Base-by-base conservation (phyloP, 2,329 filamentous ascomycete species). In the Fusarium decemcellulare region DNA sequence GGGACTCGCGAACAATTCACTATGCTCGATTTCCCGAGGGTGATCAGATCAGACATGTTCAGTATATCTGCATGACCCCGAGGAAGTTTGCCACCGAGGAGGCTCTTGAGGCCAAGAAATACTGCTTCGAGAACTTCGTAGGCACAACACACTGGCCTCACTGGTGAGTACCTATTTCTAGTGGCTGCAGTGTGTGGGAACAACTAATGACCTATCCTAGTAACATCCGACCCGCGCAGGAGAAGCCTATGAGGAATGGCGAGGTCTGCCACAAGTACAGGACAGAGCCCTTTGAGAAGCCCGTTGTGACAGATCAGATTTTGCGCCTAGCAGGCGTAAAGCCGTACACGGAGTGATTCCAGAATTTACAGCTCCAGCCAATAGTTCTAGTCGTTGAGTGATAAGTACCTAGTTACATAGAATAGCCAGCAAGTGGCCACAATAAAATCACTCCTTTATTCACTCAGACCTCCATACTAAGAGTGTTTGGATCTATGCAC, bases 141-240 rank as follows among this genome's bases (percentile, higher is more conserved):
- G 81, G 80, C 9, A 83, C 81, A 0, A 83, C 81, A 0, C 82
- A 83, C 68, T 83, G 79, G 79, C 79, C 79, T 16, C 79, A 80
- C 59, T 78, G 55, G 55, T 58, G 34, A 10, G 55, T 56, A 9
- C 3, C 18, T 10, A 8, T 7, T 14, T 36, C 6, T 2, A 5
- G 32, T 11, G 32, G 1, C 2, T 2, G 1, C 7, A 8, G 23
- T 5, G 15, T 8, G 23, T 36, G 18, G 18, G 36, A 8, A 8
- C 11, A 7, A 8, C 47, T 50, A 23, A 50, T 8, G 9, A 34
- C 14, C 15, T 2, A 4, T 11, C 30, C 4, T 3, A 50, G 47
- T 8, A 50, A 50, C n/a, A 68, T 72, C 5, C 70, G 70, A 4
- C 61, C 67, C 5, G 61, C 70, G 0, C 64, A 71, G 23, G 70